A percentile compares a stretch with the other conserved stretches of the same genome.
Evolutionary conservation across 495 filamentous ascomycete genomes (phyloP).

Genomic region (Penicillium paradoxum): DNA sequence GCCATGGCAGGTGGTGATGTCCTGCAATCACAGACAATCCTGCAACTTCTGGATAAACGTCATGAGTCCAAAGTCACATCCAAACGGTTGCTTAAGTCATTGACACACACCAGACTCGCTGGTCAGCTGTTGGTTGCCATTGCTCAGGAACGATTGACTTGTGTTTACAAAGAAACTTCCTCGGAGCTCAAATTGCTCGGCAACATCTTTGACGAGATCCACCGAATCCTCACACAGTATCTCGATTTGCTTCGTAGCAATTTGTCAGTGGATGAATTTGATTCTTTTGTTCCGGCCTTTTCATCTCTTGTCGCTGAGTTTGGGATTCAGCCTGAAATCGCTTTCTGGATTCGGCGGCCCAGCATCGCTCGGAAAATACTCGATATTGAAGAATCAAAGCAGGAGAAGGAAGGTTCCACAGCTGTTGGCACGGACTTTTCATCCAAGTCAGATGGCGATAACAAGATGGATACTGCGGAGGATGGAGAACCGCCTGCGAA

Average conservation of each 20-base stretch:
- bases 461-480: slow-evolving; percentile 33
- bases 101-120: slow-evolving; percentile 67
- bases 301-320: slow-evolving; percentile 69
- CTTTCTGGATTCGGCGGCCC: slow-evolving; percentile 79
- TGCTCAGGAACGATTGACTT: slow-evolving; percentile 79
- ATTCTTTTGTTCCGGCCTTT: slow-evolving; percentile 72
- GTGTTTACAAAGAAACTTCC: slow-evolving; percentile 63
- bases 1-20: slow-evolving; percentile 82
- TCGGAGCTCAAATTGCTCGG: slow-evolving; percentile 77
- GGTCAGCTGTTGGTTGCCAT: slow-evolving; percentile 81
- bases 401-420: slow-evolving; percentile 18
- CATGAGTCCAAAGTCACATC: slow-evolving; percentile 63
- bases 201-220: slow-evolving; percentile 84
- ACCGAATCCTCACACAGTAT: slow-evolving; percentile 78
- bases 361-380: slow-evolving; percentile 57
- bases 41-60: slow-evolving; percentile 71
- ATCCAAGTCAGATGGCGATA: slow-evolving; percentile 22
- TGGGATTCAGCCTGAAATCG: slow-evolving; percentile 73
- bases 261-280: slow-evolving; percentile 71
- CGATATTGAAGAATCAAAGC: slow-evolving; percentile 35
- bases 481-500: slow-evolving; percentile 19
- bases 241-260: slow-evolving; percentile 82
- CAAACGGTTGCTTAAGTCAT: slow-evolving; percentile 68
- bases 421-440: slow-evolving; percentile 18
- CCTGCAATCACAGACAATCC: slow-evolving; percentile 71